Conservation (phyloP, 2,329 filamentous ascomycete genomes). For the Talaromyces albobiverticillius region DNA sequence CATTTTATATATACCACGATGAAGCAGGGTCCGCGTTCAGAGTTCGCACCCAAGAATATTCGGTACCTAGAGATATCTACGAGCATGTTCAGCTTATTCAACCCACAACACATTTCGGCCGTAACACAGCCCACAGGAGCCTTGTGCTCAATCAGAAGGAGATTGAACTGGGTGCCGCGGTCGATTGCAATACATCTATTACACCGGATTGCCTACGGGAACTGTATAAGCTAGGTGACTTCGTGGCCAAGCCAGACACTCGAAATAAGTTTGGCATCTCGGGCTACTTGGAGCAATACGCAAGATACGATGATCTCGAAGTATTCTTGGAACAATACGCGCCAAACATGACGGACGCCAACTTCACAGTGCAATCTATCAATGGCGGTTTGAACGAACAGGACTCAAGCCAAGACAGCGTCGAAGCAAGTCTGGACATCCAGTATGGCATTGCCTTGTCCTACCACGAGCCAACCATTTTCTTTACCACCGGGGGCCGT, state of each 20-base stretch:
- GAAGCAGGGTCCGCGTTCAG: constrained; percentile 39
- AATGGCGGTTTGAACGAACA: constrained; percentile 56
- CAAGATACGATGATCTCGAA: constrained; percentile 54
- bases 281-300: constrained; percentile 52
- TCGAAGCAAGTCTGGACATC: constrained; percentile 64
- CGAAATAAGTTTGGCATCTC: constrained; percentile 45
- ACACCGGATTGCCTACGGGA: constrained; percentile 50
- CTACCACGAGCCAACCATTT: constrained; percentile 54
- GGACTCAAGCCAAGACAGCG: constrained; percentile 38
- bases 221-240: constrained; percentile 50
- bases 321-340: constrained; percentile 56
- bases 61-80: constrained; percentile 56
- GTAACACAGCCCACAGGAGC: constrained; percentile 43
- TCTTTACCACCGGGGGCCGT: constrained; percentile 59
- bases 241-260: constrained; percentile 30
- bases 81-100: constrained; percentile 61
- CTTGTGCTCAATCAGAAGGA: constrained; percentile 26
- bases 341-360: constrained; percentile 49
- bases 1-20: constrained; percentile 57
- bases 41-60: constrained; percentile 60
- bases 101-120: constrained; percentile 63
- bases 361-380: constrained; percentile 58
- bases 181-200: constrained; percentile 39
- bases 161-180: constrained; percentile 18
- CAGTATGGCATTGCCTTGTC: constrained; percentile 59